These are phyloP conservation scores for Boletus reticuloceps DNA, from an alignment of 768 basidiomycete species.

Conservation along the genomic window DNA sequence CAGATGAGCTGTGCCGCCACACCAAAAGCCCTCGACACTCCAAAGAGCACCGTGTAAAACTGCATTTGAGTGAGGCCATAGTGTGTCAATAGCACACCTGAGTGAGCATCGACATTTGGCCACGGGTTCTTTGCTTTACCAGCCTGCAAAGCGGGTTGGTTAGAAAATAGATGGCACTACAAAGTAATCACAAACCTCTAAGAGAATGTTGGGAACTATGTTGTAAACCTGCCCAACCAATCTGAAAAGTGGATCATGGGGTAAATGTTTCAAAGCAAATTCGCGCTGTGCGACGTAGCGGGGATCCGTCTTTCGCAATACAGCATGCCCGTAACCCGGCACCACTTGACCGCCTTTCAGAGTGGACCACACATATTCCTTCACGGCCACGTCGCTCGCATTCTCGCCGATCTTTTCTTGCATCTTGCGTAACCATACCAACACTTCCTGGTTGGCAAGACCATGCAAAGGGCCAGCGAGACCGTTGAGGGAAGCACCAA, in stretches of 20 bases:
- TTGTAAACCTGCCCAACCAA: conserved; percentile 88
- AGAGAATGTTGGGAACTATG: conserved; percentile 85
- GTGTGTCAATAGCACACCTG: conserved; percentile 82
- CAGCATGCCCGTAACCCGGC: conserved; percentile 88
- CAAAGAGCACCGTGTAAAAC: conserved; percentile 97
- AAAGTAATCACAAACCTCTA: conserved; percentile 51
- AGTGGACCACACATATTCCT: conserved; percentile 93
- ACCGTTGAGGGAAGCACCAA: conserved; percentile 90
- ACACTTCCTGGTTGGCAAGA: conserved; percentile 95
- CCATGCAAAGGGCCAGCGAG: conserved; percentile 97
- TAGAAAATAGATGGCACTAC: neutral
- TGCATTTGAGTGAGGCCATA: conserved; percentile 89
- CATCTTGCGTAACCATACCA: conserved; percentile 94
- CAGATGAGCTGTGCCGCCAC: conserved; percentile 88
- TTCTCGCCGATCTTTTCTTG: conserved; percentile 83
- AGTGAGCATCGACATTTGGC: conserved; percentile 98
- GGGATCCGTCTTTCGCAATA: conserved; percentile 88
- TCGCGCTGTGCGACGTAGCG: conserved; percentile 89
- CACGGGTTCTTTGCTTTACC: conserved; percentile 93
- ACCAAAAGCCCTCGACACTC: conserved; percentile 93
- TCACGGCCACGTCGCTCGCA: conserved; percentile 83
- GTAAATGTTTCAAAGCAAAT: conserved; percentile 83
- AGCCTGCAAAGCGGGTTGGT: conserved; percentile 44
- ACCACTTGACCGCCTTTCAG: conserved; percentile 92
- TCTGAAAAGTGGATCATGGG: conserved; percentile 89